Percentiles rank a stretch among this genome's conserved stretches.
phyloP scores from a whole-genome alignment of 2,329 filamentous ascomycete genomes.

The Chaetomium sp. region DNA sequence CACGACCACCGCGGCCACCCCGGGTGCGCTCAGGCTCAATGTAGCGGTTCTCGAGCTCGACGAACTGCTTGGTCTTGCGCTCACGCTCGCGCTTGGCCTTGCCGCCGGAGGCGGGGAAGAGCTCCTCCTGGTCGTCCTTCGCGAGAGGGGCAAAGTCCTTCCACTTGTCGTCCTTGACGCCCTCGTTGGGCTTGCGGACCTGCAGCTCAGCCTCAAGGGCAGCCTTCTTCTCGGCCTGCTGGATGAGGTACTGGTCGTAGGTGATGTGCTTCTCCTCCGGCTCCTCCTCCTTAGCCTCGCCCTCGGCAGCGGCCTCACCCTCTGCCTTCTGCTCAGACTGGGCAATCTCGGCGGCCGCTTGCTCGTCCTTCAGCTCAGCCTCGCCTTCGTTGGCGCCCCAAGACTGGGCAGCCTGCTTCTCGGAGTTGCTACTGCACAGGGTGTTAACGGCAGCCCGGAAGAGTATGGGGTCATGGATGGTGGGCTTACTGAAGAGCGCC shows the following conservation, averaged over 20 bases:
- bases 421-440: conserved; percentile 63
- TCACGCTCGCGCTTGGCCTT: conserved; percentile 86
- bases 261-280: conserved; percentile 71
- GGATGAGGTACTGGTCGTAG: conserved; percentile 82
- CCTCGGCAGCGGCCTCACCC: conserved; percentile 44
- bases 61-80: conserved; percentile 85
- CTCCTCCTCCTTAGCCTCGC: conserved; percentile 39
- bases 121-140: conserved; percentile 70
- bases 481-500: conserved; percentile 50
- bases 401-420: conserved; percentile 84
- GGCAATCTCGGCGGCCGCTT: conserved; percentile 87
- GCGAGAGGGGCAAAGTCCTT: conserved; percentile 76
- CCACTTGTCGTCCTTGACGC: conserved; percentile 86
- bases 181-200: conserved; percentile 91
- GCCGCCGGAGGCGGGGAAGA: conserved; percentile 71
- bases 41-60: conserved; percentile 86
- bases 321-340: conserved; percentile 74
- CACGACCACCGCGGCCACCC: conserved; percentile 51
- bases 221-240: conserved; percentile 63
- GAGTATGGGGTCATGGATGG: not conserved
- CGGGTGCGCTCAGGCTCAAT: conserved; percentile 69
- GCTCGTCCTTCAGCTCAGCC: conserved; percentile 87
- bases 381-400: conserved; percentile 85
- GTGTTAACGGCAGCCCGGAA: conserved; percentile 30
- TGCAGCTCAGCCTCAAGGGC: conserved; percentile 58